Percentiles rank a stretch among this genome's conserved stretches.
Evolutionary conservation across 2,329 filamentous ascomycete species (phyloP).

Genomic region (Sphaerulina vaccinii): DNA sequence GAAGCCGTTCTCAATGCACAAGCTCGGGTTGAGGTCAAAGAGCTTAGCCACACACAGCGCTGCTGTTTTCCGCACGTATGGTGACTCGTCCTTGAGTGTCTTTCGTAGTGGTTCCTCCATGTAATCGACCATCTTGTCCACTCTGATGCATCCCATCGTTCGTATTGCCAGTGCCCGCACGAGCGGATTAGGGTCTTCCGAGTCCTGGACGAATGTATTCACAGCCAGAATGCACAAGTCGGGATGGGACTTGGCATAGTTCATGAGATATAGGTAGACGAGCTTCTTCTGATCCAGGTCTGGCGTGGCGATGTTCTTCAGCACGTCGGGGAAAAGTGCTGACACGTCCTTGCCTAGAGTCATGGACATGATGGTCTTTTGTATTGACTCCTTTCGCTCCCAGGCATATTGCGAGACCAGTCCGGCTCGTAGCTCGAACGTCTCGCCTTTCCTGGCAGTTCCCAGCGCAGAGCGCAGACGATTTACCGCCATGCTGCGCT

Average conservation of each 20-base stretch:
- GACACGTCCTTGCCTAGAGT: slow-evolving; percentile 98
- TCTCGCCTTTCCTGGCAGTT: slow-evolving; percentile 93
- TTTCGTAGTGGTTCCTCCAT: slow-evolving; percentile 98
- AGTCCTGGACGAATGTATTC: slow-evolving; percentile 98
- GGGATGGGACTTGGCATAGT: slow-evolving; percentile 98
- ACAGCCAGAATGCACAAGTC: slow-evolving; percentile 98
- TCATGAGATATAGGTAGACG: slow-evolving; percentile 98
- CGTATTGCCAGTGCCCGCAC: slow-evolving; percentile 92
- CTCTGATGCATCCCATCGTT: slow-evolving; percentile 97
- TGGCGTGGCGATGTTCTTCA: slow-evolving; percentile 95
- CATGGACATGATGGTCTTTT: slow-evolving; percentile 99
- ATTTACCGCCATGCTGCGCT: slow-evolving; percentile 78
- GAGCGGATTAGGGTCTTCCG: slow-evolving; percentile 95
- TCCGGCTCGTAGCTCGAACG: slow-evolving; percentile 92
- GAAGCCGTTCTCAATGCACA: slow-evolving; percentile 97
- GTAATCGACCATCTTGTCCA: slow-evolving; percentile 99
- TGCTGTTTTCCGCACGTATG: slow-evolving; percentile 96
- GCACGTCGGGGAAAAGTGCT: slow-evolving; percentile 90
- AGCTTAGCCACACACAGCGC: slow-evolving; percentile 97
- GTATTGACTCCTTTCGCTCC: slow-evolving; percentile 96
- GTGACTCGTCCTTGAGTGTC: slow-evolving; percentile 93
- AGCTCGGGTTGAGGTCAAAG: slow-evolving; percentile 86
- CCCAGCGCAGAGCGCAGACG: slow-evolving; percentile 92
- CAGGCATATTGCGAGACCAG: slow-evolving; percentile 98
- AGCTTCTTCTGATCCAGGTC: slow-evolving; percentile 99